Evolutionary conservation across 768 basidiomycete genomes (phyloP).

Genomic region (Exsudoporus frostii): DNA sequence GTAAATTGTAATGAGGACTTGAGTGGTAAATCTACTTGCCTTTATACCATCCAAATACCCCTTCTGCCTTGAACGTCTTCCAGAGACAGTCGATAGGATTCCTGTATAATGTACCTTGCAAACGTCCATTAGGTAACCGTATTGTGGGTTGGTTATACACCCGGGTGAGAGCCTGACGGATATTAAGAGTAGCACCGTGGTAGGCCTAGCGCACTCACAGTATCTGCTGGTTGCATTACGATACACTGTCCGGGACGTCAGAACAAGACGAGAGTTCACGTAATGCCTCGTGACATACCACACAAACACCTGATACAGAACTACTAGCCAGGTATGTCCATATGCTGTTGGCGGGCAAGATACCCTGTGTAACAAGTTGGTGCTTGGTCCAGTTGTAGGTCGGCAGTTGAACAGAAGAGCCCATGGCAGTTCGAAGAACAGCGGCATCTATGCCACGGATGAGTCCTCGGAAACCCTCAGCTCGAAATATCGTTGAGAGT

Average conservation of each 20-base stretch:
- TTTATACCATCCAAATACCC: conserved; percentile 94
- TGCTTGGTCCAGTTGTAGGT: conserved; percentile 94
- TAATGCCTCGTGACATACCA: conserved; percentile 51
- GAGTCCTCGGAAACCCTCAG: conserved; percentile 78
- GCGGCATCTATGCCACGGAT: conserved; percentile 92
- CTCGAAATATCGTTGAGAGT: conserved; percentile 69
- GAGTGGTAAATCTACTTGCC: conserved; percentile 39
- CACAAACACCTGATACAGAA: conserved; percentile 86
- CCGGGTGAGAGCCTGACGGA: conserved; percentile 72
- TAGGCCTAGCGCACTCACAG: conserved; percentile 46
- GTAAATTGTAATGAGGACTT: not conserved
- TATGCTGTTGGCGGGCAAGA: conserved; percentile 71
- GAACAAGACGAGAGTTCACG: conserved; percentile 3
- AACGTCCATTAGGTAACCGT: conserved; percentile 63
- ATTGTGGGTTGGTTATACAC: conserved; percentile 95
- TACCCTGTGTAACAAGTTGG: conserved; percentile 62
- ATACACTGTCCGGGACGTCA: conserved; percentile 50
- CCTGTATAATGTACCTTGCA: conserved; percentile 76
- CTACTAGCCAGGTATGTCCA: conserved; percentile 89
- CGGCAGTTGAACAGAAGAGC: conserved; percentile 92
- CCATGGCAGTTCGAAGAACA: conserved; percentile 91
- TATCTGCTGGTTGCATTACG: conserved; percentile 95
- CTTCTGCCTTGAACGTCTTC: conserved; percentile 92
- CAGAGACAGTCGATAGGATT: conserved; percentile 95
- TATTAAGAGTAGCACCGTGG: not conserved